Conservation (phyloP, 306 rosid genomes). For the Glycine tomentella region DNA sequence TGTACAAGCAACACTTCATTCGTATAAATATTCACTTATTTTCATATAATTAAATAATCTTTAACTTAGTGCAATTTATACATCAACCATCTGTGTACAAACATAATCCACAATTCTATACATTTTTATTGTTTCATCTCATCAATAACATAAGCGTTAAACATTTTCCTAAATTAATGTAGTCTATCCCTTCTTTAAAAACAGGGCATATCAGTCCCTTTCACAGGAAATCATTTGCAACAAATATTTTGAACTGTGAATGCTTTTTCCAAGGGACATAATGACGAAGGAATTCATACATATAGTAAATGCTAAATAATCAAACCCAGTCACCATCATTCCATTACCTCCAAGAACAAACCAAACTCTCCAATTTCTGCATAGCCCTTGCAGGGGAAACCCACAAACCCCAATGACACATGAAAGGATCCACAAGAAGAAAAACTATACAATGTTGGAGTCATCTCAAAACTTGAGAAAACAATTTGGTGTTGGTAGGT, state of each 20-base stretch:
- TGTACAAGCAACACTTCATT: not conserved
- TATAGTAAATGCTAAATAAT: conserved; percentile 20
- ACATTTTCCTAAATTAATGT: not conserved
- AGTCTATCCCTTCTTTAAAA: not conserved
- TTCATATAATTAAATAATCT: not conserved
- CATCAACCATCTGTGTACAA: not conserved
- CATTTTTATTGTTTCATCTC: not conserved
- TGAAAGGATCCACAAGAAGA: conserved; percentile 34
- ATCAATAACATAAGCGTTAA: not conserved
- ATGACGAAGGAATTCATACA: conserved; percentile 14
- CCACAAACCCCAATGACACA: conserved; percentile 26
- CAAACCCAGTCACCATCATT: conserved; percentile 36
- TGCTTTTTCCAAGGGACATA: not conserved
- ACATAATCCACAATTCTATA: not conserved
- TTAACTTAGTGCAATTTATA: too few species aligned
- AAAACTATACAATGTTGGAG: conserved; percentile 33
- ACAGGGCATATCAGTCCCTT: not conserved
- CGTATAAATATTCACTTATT: not conserved
- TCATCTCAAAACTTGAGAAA: conserved; percentile 41
- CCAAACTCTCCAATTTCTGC: conserved; percentile 11
- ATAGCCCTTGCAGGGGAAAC: conserved; percentile 25
- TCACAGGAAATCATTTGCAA: conserved; percentile 22
- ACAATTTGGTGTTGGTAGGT: conserved; percentile 35
- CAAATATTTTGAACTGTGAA: conserved; percentile 12
- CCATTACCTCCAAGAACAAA: not conserved